Evolutionary conservation across 306 rosid genomes (phyloP), one percentile per base, ranked within the genome.

Genomic region (Fragaria nilgerrensis): DNA sequence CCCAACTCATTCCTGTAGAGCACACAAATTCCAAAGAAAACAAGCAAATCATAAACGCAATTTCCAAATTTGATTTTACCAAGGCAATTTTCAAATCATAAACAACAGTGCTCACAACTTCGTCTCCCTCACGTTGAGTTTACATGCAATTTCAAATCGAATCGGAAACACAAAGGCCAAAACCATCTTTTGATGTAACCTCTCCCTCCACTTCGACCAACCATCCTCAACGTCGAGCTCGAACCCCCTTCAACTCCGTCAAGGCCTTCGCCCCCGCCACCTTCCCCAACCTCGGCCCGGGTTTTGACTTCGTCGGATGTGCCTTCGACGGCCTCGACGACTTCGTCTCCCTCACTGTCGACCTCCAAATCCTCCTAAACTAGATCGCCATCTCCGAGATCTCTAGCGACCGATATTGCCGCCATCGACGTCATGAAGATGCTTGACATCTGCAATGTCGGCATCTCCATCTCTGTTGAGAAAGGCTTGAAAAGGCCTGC

Each of bases 401-500:
- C 36, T 32, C 36, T 32, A 32, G 97, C 73, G 92, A 32, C 93
- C 1, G 96, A 93, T 2, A 94, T 92, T 69, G 93, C 95, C 7
- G 95, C 90, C 63, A 88, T 92, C 8, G 93, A 94, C 55, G 96
- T 87, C 14, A 92, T 92, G 95, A 94, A 87, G 67, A 88, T 90
- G 97, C 90, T 92, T 1, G 87, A 88, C n/a, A 61, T 92, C 58
- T 90, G 93, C 71, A 87, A 93, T 22, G 88, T 90, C 0, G 97
- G 97, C 1, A 95, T 94, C 9, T 89, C 95, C 2, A 92, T 94
- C 9, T 83, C 89, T 2, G 96, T 94, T 3, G 79, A 89, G 34
- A n/a, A n/a, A n/a, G n/a, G n/a, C n/a, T n/a, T n/a, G n/a, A n/a
- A 94, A 94, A 79, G 97, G 98, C 1, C 53, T 94, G 27, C 97